These are phyloP conservation scores for Purshia tridentata DNA, from an alignment of 306 rosid species.

Conservation along the genomic window DNA sequence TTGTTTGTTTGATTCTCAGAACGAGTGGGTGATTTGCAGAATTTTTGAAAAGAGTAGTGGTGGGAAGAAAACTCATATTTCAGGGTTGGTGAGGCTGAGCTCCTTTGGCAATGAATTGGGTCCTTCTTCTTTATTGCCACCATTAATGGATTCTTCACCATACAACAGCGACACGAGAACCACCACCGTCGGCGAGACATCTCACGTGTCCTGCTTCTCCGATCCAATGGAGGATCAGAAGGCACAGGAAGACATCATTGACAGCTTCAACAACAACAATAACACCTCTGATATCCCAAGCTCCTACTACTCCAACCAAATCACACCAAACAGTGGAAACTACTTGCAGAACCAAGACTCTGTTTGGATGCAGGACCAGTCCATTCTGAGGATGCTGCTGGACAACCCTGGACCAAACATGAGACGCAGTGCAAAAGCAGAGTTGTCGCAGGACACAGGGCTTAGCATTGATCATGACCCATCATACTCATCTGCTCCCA, in stretches of 20 bases:
- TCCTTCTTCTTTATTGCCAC: constrained; percentile 42
- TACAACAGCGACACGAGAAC: constrained; percentile 41
- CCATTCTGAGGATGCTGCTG: constrained; percentile 41
- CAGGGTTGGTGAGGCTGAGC: constrained; percentile 39
- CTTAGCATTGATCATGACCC: constrained; percentile 46
- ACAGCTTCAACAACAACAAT: constrained; percentile 12
- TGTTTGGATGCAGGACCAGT: constrained; percentile 34
- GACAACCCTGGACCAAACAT: constrained; percentile 35
- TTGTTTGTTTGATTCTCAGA: constrained; percentile 44
- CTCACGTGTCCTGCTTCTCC: constrained; percentile 75
- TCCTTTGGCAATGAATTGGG: constrained; percentile 27
- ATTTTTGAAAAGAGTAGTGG: constrained; percentile 46
- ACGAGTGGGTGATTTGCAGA: constrained; percentile 85
- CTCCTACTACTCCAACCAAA: constrained; percentile 5
- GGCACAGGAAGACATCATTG: constrained; percentile 25
- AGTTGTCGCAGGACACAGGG: constrained; percentile 25
- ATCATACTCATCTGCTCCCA: constrained; percentile 45
- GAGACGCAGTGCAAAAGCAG: constrained; percentile 24
- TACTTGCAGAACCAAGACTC: constrained; percentile 28
- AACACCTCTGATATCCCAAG: neutral
- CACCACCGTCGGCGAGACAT: constrained; percentile 27
- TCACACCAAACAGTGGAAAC: constrained; percentile 23
- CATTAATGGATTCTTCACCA: constrained; percentile 63
- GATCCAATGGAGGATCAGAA: constrained; percentile 40
- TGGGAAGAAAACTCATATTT: constrained; percentile 45